Base-by-base conservation (phyloP, 768 basidiomycete species). In the Gyrodon lividus region DNA sequence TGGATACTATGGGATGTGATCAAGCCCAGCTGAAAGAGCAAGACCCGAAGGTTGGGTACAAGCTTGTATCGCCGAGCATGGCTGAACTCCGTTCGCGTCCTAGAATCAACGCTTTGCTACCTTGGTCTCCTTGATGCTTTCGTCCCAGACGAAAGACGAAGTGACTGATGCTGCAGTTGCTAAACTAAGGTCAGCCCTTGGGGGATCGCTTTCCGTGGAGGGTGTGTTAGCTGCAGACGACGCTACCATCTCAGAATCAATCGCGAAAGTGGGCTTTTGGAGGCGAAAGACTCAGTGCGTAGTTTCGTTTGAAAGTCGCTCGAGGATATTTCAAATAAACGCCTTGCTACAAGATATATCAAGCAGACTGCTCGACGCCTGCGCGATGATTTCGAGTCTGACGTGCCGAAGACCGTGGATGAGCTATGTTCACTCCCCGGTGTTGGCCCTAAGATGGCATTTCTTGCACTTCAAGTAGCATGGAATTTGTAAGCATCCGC, bases 371-470 rank as follows among this genome's bases (percentile, higher is more conserved):
- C 93, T 0, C 72, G 79, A 52, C 76, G 74, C 39, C 74, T 97
- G 9, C 73, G 77, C 16, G 86, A 91, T 51, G 77, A 86, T 0
- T 92, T 91, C 52, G 77, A 79, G 40, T 86, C 86, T 2, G 94
- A 98, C 54, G 86, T 98, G 0, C 96, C 96, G 0, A 84, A 87
- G 64, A 94, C 92, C 0, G 83, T 87, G 3, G 93, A 93, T 33
- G 91, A 90, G 35, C 74, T 99, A 8, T 91, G 92, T 58, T 87
- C 87, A 5, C 70, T 98, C 12, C 84, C 85, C 2, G 96, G 96
- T 0, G 94, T 98, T 0, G 96, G 96, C 0, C 96, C 94, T 0
- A 98, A 99, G 69, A 97, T 98, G 93, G 92, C 92, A 1, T 96
- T 91, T 70, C 67, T 97, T 31, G 74, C 84, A 2, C 75, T 96